These are phyloP conservation scores for Buddleja alternifolia DNA, from an alignment of 257 asterid species.

Conservation along the genomic window DNA sequence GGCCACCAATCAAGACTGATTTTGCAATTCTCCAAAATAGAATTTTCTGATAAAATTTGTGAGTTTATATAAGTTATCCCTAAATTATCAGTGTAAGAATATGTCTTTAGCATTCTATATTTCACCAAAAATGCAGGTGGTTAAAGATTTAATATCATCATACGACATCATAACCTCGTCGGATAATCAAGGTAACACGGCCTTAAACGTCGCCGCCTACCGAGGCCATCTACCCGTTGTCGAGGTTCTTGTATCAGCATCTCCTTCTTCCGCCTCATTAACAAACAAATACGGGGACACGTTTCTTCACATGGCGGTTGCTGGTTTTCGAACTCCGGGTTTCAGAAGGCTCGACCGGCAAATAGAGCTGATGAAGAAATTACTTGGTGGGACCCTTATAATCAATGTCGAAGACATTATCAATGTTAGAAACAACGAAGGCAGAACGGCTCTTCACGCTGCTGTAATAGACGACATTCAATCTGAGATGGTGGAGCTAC, in stretches of 20 bases:
- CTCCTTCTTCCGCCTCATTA: conserved; percentile 39
- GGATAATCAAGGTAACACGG: conserved; percentile 66
- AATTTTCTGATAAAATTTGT: no score
- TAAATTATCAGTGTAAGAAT: no score
- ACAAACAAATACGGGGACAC: conserved; percentile 59
- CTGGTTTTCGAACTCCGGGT: conserved; percentile 63
- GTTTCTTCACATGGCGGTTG: conserved; percentile 61
- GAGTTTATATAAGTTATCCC: no score
- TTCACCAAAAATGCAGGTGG: conserved; percentile 43
- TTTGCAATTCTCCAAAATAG: no score
- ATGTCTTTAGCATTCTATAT: neutral
- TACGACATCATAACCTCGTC: conserved; percentile 38
- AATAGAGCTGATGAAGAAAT: conserved; percentile 49
- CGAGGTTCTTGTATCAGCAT: conserved; percentile 42
- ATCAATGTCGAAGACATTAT: conserved; percentile 47
- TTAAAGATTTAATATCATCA: conserved; percentile 41
- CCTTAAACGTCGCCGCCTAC: conserved; percentile 61
- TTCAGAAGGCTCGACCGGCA: conserved; percentile 62
- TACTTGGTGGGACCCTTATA: conserved; percentile 37
- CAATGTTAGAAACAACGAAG: conserved; percentile 53
- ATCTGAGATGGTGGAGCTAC: conserved; percentile 58
- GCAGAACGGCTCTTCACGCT: conserved; percentile 70
- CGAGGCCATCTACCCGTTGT: conserved; percentile 51
- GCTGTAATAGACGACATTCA: conserved; percentile 56
- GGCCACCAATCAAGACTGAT: no score